A percentile compares a stretch with the other conserved stretches of the same genome.
These are phyloP conservation scores for Gossypium sturtianum DNA, from an alignment of 345 rosid species.

Conservation along the genomic window DNA sequence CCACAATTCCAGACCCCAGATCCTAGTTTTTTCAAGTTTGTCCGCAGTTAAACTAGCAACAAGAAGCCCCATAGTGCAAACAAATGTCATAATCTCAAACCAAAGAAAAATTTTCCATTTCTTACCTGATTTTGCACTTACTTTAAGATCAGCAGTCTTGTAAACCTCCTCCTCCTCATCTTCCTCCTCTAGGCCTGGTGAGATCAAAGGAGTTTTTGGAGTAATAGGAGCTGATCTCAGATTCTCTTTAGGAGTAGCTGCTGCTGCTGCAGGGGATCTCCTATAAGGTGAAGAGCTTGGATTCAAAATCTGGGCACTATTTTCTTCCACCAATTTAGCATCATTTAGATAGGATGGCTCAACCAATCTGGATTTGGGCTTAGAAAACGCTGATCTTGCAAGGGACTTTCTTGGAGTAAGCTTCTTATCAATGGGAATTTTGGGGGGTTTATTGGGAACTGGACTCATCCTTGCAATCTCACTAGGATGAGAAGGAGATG, in stretches of 20 bases:
- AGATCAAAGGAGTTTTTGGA: conserved; percentile 46
- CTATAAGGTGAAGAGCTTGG: conserved; percentile 26
- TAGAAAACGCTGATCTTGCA: conserved; percentile 35
- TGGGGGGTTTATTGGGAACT: conserved; percentile 29
- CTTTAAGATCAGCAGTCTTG: conserved; percentile 29
- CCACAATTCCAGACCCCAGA: conserved; percentile 49
- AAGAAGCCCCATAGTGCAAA: conserved; percentile 26
- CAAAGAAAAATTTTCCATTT: conserved; percentile 24
- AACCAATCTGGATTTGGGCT: conserved; percentile 54
- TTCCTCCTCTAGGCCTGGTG: conserved; percentile 26
- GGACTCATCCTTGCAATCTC: conserved; percentile 19
- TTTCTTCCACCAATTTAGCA: conserved; percentile 27
- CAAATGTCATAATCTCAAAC: conserved; percentile 26
- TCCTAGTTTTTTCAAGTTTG: conserved; percentile 14
- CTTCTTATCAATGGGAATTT: conserved; percentile 20
- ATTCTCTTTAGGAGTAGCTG: conserved; percentile 24
- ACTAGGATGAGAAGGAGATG: conserved; percentile 19
- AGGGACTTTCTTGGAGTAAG: conserved; percentile 26
- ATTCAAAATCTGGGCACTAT: background rate
- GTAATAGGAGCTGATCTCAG: conserved; percentile 37
- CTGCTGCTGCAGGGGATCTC: conserved; percentile 32
- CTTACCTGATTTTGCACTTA: conserved; percentile 20
- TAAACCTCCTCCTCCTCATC: conserved; percentile 44
- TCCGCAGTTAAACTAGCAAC: conserved; percentile 33
- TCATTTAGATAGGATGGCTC: conserved; percentile 37